phyloP scores from a whole-genome alignment of 2,329 filamentous ascomycete genomes.

The Phaeomoniella chlamydospora region DNA sequence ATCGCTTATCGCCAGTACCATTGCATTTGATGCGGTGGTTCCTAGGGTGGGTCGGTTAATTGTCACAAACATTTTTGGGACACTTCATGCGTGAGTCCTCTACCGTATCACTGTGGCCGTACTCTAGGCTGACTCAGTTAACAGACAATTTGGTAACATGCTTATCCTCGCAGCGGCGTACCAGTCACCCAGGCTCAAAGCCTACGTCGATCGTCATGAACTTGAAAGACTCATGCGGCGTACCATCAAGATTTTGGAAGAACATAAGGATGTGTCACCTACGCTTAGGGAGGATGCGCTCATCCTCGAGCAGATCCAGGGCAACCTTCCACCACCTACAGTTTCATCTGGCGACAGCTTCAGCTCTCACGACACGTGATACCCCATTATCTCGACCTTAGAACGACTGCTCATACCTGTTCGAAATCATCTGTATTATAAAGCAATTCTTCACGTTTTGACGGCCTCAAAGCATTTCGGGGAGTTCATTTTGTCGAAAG shows the following conservation, averaged over 20 bases:
- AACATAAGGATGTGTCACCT: constrained; percentile 58
- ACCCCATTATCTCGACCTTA: background rate
- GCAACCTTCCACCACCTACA: constrained; percentile 10
- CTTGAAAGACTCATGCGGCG: constrained; percentile 50
- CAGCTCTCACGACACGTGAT: constrained; percentile 1
- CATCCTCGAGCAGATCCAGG: constrained; percentile 47
- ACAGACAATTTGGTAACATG: constrained; percentile 90
- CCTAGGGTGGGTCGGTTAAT: constrained; percentile 46
- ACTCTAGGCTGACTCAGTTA: constrained; percentile 12
- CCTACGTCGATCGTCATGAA: constrained; percentile 39
- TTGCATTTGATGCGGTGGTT: constrained; percentile 58
- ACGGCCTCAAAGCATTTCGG: background rate
- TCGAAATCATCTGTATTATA: too few species aligned
- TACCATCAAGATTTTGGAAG: constrained; percentile 63
- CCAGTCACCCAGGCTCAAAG: constrained; percentile 41
- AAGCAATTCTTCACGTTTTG: background rate
- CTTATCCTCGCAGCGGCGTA: constrained; percentile 76
- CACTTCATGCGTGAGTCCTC: constrained; percentile 74
- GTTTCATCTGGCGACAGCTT: background rate
- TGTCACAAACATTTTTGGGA: constrained; percentile 93
- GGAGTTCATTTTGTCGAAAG: background rate
- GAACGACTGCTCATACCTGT: too few species aligned
- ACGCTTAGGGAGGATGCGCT: constrained; percentile 59
- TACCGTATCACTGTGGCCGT: constrained; percentile 1
- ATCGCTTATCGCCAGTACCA: constrained; percentile 71